Evolutionary conservation across 805 yeast species (phyloP).

Genomic region (Wickerhamomyces rabaulensis): DNA sequence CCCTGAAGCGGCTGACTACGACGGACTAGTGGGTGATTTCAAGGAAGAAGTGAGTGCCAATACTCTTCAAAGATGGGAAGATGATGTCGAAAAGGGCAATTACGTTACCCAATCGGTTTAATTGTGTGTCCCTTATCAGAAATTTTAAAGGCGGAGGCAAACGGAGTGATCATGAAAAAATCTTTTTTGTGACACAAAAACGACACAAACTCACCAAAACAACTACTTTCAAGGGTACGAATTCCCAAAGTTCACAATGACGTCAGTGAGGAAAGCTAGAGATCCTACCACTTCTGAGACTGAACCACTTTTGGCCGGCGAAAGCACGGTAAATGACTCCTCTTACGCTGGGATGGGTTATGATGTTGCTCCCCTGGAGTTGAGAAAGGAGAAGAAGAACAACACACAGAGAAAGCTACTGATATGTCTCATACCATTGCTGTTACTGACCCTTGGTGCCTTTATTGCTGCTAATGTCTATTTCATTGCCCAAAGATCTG

Average conservation of each 20-base stretch:
- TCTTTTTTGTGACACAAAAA: not conserved
- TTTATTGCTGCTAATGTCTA: slow-evolving; percentile 3
- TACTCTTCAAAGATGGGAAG: slow-evolving; percentile 17
- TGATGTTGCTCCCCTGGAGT: not conserved
- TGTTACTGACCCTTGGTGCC: not conserved
- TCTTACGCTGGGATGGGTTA: not conserved
- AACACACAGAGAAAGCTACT: not conserved
- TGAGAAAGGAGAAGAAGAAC: not conserved
- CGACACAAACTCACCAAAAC: not conserved
- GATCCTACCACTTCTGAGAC: not conserved
- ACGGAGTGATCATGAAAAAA: not conserved
- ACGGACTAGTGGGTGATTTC: slow-evolving; percentile 24
- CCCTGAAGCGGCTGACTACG: slow-evolving; percentile 5
- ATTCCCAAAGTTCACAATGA: not conserved
- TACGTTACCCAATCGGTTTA: slow-evolving; percentile 7
- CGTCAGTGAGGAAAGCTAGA: not conserved
- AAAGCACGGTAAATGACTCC: not conserved
- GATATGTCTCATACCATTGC: not conserved
- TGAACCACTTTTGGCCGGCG: not conserved
- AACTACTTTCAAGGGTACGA: not conserved
- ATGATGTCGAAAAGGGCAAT: slow-evolving; percentile 26
- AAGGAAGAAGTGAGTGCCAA: slow-evolving; percentile 18
- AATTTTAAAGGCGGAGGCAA: not conserved
- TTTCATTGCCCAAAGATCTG: slow-evolving; percentile 18
- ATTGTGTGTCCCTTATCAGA: not conserved